Percentiles rank a stretch among this genome's conserved stretches.
Conservation (phyloP, 2,329 filamentous ascomycete species). For the Monosporascus sp. region DNA sequence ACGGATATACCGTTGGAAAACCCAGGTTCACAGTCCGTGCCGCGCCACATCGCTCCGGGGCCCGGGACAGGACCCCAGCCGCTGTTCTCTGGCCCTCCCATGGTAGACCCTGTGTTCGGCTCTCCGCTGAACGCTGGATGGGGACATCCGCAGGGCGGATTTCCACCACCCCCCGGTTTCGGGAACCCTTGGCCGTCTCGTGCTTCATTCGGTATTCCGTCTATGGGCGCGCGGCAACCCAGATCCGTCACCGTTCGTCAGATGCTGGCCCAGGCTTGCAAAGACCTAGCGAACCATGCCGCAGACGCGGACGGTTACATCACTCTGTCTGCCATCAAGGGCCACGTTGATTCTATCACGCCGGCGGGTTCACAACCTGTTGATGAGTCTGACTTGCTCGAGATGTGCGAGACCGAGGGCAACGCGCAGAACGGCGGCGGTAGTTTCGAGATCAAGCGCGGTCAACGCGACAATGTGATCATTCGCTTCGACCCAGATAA, state of each 20-base stretch:
- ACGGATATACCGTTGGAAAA: constrained; percentile 51
- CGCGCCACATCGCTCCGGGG: constrained; percentile 49
- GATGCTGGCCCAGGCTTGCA: constrained; percentile 75
- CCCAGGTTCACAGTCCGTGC: constrained; percentile 32
- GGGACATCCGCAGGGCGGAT: constrained; percentile 33
- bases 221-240: constrained; percentile 42
- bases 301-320: constrained; percentile 61
- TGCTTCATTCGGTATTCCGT: constrained; percentile 24
- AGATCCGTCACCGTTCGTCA: constrained; percentile 66
- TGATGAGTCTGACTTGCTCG: constrained; percentile 65
- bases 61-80: constrained; percentile 44
- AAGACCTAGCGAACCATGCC: constrained; percentile 45
- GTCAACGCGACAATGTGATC: constrained; percentile 34
- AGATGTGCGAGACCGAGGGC: constrained; percentile 88
- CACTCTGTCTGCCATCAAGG: constrained; percentile 62
- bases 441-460: constrained; percentile 66
- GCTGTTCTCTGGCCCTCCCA: constrained; percentile 37
- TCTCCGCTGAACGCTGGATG: constrained; percentile 28
- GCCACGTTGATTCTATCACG: constrained; percentile 55
- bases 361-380: constrained; percentile 42
- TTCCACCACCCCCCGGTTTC: constrained; percentile 44
- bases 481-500: constrained; percentile 55
- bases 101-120: constrained; percentile 37
- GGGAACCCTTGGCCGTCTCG: constrained; percentile 32
- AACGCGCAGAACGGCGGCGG: constrained; percentile 83